Conservation (phyloP, 2,329 filamentous ascomycete species). For the Cladosporium austrohemisphaericum region DNA sequence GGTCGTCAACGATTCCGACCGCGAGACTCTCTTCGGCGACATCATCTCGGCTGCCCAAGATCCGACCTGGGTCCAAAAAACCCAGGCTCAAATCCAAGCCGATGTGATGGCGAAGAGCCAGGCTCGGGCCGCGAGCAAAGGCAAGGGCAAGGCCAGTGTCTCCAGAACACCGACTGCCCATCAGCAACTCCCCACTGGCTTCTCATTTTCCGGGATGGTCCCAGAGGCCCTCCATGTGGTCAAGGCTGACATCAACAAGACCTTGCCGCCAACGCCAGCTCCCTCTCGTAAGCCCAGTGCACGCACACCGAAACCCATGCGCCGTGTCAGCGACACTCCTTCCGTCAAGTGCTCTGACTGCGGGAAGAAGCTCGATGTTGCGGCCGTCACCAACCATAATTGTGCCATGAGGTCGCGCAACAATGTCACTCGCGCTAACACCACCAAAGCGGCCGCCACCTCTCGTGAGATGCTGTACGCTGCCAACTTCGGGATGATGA, state of each 20-base stretch:
- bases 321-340: background rate
- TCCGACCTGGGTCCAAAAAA: background rate
- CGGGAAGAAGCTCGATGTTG: background rate
- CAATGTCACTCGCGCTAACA: too few species aligned
- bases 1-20: background rate
- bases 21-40: background rate
- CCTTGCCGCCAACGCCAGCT: background rate
- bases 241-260: too few species aligned
- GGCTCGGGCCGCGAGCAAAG: background rate
- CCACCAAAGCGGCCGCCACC: background rate
- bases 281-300: background rate
- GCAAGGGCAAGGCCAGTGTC: background rate
- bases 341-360: conserved; percentile 4
- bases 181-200: too few species aligned
- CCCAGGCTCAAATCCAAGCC: background rate
- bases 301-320: background rate
- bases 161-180: background rate
- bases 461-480: background rate
- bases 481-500: background rate
- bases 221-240: too few species aligned
- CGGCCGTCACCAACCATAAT: background rate
- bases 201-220: too few species aligned
- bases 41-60: background rate
- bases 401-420: background rate
- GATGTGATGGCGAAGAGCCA: too few species aligned